A percentile compares a stretch with the other conserved stretches of the same genome.
Evolutionary conservation across 2,329 filamentous ascomycete genomes (phyloP).

Genomic region (Fusarium concolor): DNA sequence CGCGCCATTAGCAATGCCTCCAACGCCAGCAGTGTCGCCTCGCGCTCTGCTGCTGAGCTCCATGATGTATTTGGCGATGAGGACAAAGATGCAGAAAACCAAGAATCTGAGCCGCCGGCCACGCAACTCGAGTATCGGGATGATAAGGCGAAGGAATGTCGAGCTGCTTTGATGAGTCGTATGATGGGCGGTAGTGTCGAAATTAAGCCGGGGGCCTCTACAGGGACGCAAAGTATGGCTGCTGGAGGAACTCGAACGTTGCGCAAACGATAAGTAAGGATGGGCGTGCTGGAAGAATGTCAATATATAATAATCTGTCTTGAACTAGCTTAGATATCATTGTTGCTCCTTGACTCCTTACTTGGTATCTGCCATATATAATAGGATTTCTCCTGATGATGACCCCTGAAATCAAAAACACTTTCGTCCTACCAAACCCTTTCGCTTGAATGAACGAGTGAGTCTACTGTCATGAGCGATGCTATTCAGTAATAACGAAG

Average conservation of each 20-base stretch:
- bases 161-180: constrained; percentile 58
- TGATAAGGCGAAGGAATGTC: constrained; percentile 59
- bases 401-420: background rate
- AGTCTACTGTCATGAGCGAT: background rate
- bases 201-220: constrained; percentile 22
- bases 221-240: constrained; percentile 10
- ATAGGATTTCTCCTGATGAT: background rate
- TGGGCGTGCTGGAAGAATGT: background rate
- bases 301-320: constrained; percentile 7
- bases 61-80: constrained; percentile 41
- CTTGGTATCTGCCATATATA: background rate
- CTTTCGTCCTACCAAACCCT: background rate
- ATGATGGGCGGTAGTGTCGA: constrained; percentile 51
- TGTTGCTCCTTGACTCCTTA: background rate
- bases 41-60: constrained; percentile 53
- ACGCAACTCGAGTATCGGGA: constrained; percentile 68
- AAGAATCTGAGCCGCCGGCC: constrained; percentile 53
- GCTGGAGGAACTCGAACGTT: constrained; percentile 35
- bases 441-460: background rate
- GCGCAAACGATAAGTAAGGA: constrained; percentile 40
- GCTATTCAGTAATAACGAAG: background rate
- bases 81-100: constrained; percentile 40
- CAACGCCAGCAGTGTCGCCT: constrained; percentile 59
- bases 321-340: background rate
- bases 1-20: constrained; percentile 70